Conservation (phyloP, 257 asterid species). For the Nicotiana otophora region DNA sequence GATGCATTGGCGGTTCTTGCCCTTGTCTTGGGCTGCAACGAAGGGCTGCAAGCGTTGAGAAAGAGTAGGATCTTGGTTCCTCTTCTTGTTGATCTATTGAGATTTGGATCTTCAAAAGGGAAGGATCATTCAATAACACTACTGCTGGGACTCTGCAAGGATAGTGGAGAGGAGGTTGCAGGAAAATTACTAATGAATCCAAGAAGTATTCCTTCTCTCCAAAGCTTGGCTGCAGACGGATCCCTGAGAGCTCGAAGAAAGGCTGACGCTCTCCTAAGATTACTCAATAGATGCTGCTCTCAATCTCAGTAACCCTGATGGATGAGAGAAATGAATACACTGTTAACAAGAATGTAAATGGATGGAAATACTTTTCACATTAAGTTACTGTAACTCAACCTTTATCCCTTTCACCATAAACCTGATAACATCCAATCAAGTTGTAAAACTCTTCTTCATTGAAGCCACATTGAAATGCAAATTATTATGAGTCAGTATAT, state of each 20-base stretch:
- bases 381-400: conserved; percentile 8
- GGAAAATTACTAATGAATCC: conserved; percentile 65
- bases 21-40: conserved; percentile 51
- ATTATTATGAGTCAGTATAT: not conserved
- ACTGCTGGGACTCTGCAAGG: conserved; percentile 69
- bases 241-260: conserved; percentile 65
- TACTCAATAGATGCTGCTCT: conserved; percentile 73
- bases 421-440: not conserved
- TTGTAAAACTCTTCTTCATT: not conserved
- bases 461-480: not conserved
- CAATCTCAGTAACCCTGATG: conserved; percentile 31
- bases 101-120: conserved; percentile 76
- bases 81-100: conserved; percentile 72
- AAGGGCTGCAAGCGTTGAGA: conserved; percentile 65
- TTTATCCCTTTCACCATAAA: not conserved
- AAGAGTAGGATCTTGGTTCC: conserved; percentile 51
- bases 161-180: conserved; percentile 75
- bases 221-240: conserved; percentile 53
- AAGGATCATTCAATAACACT: conserved; percentile 74
- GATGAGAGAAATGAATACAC: conserved; percentile 14
- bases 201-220: conserved; percentile 68
- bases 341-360: conserved; percentile 23
- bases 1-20: conserved; percentile 72
- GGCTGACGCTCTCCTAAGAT: conserved; percentile 80
- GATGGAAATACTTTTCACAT: conserved; percentile 15